Conservation (phyloP, 2,329 filamentous ascomycete species). For the Celoporthe dispersa region DNA sequence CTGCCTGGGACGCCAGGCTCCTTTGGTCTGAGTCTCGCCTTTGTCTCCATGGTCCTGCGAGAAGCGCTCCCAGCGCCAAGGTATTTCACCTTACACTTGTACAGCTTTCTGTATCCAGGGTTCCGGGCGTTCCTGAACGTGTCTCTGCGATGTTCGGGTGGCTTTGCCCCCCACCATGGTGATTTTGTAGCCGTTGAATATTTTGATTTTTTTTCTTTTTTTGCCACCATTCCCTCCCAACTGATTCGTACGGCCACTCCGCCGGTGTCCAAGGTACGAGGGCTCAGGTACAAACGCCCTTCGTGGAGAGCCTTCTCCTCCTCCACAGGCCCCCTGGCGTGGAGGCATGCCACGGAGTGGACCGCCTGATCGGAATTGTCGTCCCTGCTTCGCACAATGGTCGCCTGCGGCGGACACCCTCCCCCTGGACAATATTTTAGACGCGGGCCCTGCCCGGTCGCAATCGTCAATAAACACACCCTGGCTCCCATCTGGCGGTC, state of each 20-base stretch:
- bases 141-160: neutral
- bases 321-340: neutral
- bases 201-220: too few species aligned
- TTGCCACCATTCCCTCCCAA: neutral
- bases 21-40: slow-evolving; percentile 14
- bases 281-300: neutral
- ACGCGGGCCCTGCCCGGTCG: slow-evolving; percentile 7
- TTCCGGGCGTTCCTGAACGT: slow-evolving; percentile 13
- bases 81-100: slow-evolving; percentile 13
- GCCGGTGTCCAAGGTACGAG: neutral
- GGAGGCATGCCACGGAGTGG: neutral
- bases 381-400: neutral
- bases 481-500: neutral
- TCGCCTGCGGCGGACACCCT: neutral
- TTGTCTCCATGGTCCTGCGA: slow-evolving; percentile 13
- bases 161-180: neutral
- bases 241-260: slow-evolving; percentile 11
- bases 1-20: slow-evolving; percentile 6
- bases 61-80: slow-evolving; percentile 16
- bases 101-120: slow-evolving; percentile 17
- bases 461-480: neutral
- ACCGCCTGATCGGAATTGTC: neutral
- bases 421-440: slow-evolving; percentile 3
- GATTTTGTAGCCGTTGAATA: neutral
- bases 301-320: neutral